Evolutionary conservation across 2,329 filamentous ascomycete genomes (phyloP).

Genomic region (Leptographium procerum): DNA sequence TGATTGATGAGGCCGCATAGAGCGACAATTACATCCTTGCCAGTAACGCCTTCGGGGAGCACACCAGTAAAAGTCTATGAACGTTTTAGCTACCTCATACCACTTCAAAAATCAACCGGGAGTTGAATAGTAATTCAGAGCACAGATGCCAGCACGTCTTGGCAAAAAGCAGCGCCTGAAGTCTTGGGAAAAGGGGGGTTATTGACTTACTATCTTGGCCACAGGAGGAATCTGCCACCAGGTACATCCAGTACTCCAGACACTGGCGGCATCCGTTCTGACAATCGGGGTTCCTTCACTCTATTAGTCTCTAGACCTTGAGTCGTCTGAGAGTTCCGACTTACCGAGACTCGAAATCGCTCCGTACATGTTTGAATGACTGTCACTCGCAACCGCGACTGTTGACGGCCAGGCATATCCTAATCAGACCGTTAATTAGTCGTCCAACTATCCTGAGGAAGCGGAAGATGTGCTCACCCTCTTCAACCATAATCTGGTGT

Average conservation of each 20-base stretch:
- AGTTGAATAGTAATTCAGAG: too few relatives aligned
- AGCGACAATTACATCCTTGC: conserved; percentile 89
- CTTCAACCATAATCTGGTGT: conserved; percentile 87
- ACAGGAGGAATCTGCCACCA: conserved; percentile 71
- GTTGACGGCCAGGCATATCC: conserved; percentile 72
- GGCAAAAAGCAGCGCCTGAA: too few relatives aligned
- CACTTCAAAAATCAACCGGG: too few relatives aligned
- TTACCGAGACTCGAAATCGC: conserved; percentile 54
- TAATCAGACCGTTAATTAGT: too few relatives aligned
- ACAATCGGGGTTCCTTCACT: conserved; percentile 62
- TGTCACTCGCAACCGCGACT: conserved; percentile 66
- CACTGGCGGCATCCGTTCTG: conserved; percentile 72
- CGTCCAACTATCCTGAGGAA: too few relatives aligned
- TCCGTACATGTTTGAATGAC: conserved; percentile 62
- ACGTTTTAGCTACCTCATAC: too few relatives aligned
- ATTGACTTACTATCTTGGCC: conserved; percentile 66
- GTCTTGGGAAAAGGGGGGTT: too few relatives aligned
- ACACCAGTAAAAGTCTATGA: conserved; percentile 65
- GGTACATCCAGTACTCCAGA: conserved; percentile 72
- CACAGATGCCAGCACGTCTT: too few relatives aligned
- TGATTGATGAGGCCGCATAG: conserved; percentile 78
- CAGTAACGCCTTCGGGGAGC: conserved; percentile 69
- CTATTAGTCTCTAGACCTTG: too few relatives aligned
- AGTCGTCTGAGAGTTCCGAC: background rate
- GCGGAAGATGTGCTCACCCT: too few relatives aligned